phyloP scores from a whole-genome alignment of 2,329 filamentous ascomycete species.

The Stenocarpella maydis region DNA sequence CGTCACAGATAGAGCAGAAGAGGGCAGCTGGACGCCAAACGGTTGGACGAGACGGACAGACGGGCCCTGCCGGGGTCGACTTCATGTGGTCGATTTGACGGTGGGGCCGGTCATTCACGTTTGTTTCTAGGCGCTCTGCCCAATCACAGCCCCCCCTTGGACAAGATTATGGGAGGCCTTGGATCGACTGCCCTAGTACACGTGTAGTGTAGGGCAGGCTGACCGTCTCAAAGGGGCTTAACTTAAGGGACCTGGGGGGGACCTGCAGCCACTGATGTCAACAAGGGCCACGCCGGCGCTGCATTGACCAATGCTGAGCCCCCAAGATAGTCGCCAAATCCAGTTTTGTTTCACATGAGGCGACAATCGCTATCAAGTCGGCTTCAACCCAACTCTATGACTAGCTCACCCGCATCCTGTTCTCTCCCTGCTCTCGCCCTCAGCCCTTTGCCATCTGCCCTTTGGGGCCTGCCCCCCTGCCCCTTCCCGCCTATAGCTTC shows the following conservation, averaged over 20 bases:
- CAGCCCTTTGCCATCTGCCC: background rate
- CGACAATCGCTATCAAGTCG: conserved; percentile 21
- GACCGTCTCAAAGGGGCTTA: conserved; percentile 20
- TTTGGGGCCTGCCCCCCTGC: conserved; percentile 6
- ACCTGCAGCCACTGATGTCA: conserved; percentile 32
- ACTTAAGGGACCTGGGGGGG: too few species aligned
- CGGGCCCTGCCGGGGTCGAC: background rate
- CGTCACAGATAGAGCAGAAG: conserved; percentile 12
- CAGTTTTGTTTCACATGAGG: conserved; percentile 6
- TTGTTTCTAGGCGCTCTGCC: background rate
- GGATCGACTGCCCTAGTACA: conserved; percentile 10
- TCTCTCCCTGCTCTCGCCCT: background rate
- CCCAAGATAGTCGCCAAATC: conserved; percentile 7
- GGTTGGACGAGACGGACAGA: conserved; percentile 8
- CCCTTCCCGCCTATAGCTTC: background rate
- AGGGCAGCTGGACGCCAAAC: background rate
- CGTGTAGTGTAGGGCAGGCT: too few species aligned
- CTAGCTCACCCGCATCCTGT: background rate
- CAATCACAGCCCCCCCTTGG: background rate
- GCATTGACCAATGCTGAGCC: conserved; percentile 19
- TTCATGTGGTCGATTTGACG: too few species aligned
- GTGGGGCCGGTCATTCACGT: conserved; percentile 8
- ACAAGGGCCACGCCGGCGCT: background rate
- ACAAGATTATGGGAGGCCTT: conserved; percentile 15
- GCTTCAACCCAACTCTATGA: conserved; percentile 25